A percentile compares a stretch with the other conserved stretches of the same genome.
phyloP scores from a whole-genome alignment of 1,284 basidiomycete genomes.

The Puccinia sorghi region DNA sequence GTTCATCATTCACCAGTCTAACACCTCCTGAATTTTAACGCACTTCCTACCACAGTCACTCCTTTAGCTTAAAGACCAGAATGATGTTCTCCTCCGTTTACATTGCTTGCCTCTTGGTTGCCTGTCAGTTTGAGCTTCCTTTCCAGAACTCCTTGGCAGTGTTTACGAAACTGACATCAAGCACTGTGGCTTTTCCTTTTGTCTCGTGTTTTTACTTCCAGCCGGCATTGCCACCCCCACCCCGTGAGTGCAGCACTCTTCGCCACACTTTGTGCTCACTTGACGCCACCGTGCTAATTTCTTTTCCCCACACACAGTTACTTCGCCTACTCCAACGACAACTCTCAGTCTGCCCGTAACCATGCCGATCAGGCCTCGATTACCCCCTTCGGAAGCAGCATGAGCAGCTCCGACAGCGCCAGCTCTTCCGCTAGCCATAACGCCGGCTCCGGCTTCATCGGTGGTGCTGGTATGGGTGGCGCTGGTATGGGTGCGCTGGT shows the following conservation, averaged over 20 bases:
- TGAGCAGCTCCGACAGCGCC: background rate
- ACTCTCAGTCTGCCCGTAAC: background rate
- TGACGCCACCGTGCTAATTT: background rate
- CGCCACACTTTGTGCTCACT: background rate
- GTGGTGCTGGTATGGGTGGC: no score
- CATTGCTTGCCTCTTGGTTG: slow-evolving; percentile 4
- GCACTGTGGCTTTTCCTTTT: background rate
- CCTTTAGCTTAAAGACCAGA: background rate
- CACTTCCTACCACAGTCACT: background rate
- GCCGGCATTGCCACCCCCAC: background rate
- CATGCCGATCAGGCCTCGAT: background rate
- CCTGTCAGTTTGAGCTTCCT: background rate
- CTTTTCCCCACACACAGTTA: background rate
- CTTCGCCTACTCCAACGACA: background rate
- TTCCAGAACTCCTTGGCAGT: background rate
- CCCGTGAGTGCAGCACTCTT: background rate
- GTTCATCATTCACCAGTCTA: background rate
- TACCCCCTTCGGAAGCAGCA: background rate
- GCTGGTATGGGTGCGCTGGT: no score
- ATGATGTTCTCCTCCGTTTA: background rate
- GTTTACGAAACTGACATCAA: no score
- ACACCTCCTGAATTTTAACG: no score
- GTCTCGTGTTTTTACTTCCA: background rate
- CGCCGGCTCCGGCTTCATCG: background rate
- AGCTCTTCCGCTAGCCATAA: background rate